These are phyloP conservation scores for Collybia mongolica DNA, from an alignment of 768 basidiomycete genomes.

Conservation along the genomic window DNA sequence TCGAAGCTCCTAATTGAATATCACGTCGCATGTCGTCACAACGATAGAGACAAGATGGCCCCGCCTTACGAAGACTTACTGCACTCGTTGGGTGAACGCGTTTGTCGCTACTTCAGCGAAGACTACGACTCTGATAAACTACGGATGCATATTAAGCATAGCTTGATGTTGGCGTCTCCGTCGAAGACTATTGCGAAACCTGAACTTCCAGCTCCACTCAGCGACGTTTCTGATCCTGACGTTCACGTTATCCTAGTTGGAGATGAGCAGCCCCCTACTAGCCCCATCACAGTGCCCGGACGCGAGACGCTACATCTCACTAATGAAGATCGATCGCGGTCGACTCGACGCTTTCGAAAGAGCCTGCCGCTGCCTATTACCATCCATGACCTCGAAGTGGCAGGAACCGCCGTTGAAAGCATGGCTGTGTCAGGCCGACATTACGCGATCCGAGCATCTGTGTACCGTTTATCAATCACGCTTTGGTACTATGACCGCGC, in stretches of 20 bases:
- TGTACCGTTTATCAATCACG: conserved; percentile 13
- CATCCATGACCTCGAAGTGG: too few species aligned
- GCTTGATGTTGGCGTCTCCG: not conserved
- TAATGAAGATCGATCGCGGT: too few species aligned
- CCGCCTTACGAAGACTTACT: not conserved
- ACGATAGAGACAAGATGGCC: not conserved
- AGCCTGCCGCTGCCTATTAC: too few species aligned
- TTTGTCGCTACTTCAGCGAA: not conserved
- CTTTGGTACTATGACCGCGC: conserved; percentile 27
- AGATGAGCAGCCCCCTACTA: too few species aligned
- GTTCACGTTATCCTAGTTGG: too few species aligned
- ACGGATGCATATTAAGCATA: not conserved
- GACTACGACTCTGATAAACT: not conserved
- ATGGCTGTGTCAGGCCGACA: conserved; percentile 14
- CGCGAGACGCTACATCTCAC: too few species aligned
- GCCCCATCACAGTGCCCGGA: too few species aligned
- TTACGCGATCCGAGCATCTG: conserved; percentile 18
- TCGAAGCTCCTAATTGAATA: not conserved
- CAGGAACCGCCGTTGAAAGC: too few species aligned
- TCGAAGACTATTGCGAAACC: not conserved
- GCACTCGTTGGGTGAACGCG: not conserved
- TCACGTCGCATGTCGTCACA: not conserved
- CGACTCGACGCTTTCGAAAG: too few species aligned
- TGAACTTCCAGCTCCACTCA: not conserved
- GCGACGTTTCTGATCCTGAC: too few species aligned